Evolutionary conservation across 73 alveolate species (phyloP).

Genomic region (Paramecium bursaria): DNA sequence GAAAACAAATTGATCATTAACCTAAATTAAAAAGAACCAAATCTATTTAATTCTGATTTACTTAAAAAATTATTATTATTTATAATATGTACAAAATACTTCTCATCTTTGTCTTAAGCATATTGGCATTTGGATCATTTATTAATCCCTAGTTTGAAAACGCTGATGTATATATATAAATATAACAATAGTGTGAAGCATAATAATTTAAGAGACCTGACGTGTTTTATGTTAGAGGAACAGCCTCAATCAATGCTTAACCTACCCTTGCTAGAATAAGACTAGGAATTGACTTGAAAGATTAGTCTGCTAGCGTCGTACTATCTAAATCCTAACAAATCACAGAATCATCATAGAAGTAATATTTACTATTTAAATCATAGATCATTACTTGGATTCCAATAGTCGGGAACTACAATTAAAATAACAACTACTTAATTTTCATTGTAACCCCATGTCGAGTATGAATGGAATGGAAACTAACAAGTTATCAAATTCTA

Average conservation of each 20-base stretch:
- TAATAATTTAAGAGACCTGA: slow-evolving; percentile 22
- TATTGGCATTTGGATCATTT: too few relatives aligned
- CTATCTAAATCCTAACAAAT: background rate
- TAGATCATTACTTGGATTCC: background rate
- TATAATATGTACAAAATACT: too few relatives aligned
- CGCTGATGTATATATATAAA: too few relatives aligned
- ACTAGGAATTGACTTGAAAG: background rate
- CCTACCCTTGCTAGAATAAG: slow-evolving; percentile 3
- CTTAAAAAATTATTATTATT: too few relatives aligned
- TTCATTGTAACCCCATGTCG: slow-evolving; percentile 25
- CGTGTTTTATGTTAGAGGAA: slow-evolving; percentile 27
- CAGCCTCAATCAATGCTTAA: slow-evolving; percentile 2
- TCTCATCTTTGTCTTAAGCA: too few relatives aligned
- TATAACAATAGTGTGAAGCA: slow-evolving; percentile 25
- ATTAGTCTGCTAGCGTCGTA: background rate
- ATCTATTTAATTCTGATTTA: too few relatives aligned
- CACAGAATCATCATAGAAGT: background rate
- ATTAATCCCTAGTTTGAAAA: too few relatives aligned
- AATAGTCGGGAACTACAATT: background rate
- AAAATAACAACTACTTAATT: slow-evolving; percentile 28
- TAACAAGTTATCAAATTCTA: background rate
- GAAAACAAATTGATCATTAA: too few relatives aligned
- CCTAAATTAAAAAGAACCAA: too few relatives aligned
- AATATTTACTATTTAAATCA: background rate
- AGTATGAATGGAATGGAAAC: background rate